These are phyloP conservation scores for Lotus japonicus DNA, from an alignment of 306 rosid species.

Conservation along the genomic window DNA sequence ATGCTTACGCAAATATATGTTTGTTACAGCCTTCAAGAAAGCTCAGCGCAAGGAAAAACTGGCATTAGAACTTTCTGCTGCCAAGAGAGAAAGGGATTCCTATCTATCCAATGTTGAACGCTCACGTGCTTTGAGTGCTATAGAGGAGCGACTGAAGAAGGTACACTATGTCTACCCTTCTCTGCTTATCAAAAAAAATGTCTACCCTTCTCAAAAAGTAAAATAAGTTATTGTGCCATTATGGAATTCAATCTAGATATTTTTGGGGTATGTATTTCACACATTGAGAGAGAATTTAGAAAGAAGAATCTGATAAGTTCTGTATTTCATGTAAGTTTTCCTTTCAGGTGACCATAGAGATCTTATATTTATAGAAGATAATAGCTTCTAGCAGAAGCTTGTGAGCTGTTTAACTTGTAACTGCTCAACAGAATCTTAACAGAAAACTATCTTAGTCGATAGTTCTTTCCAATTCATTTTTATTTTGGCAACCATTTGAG, in stretches of 20 bases:
- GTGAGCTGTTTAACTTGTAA: background rate
- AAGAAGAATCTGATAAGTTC: too few relatives aligned
- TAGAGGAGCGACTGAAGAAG: conserved; percentile 75
- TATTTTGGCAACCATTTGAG: too few relatives aligned
- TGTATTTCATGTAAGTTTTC: too few relatives aligned
- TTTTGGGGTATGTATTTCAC: background rate
- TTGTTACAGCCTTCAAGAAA: conserved; percentile 56
- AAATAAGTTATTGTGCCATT: background rate
- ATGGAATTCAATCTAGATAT: background rate
- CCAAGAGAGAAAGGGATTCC: conserved; percentile 78
- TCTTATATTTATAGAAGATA: too few relatives aligned
- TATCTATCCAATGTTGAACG: conserved; percentile 65
- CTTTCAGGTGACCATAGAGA: too few relatives aligned
- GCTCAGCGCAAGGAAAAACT: conserved; percentile 75
- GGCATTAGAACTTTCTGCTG: conserved; percentile 77
- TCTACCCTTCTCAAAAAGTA: background rate
- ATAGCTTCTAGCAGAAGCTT: background rate
- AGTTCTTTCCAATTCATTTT: too few relatives aligned
- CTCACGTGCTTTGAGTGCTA: conserved; percentile 64
- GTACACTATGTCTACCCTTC: conserved; percentile 28
- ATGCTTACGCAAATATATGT: background rate
- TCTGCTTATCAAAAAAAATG: too few relatives aligned
- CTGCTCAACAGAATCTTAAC: too few relatives aligned
- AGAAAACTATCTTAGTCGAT: background rate
- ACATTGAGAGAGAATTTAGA: background rate